These are phyloP conservation scores for Neurospora sp. DNA, from an alignment of 495 filamentous ascomycete genomes.

Conservation along the genomic window DNA sequence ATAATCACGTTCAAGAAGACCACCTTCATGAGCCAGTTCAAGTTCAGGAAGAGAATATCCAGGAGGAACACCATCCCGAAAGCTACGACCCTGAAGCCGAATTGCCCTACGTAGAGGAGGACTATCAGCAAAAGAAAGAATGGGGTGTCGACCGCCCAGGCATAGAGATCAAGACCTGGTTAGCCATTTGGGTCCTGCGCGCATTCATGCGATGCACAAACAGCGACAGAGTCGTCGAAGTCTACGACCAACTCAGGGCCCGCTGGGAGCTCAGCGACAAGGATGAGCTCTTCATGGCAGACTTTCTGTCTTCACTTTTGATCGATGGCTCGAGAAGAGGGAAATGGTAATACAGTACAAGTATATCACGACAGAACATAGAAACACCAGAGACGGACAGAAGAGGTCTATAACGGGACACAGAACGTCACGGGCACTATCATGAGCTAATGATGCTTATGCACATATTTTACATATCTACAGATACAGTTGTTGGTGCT, in stretches of 20 bases:
- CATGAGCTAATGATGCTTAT: background rate
- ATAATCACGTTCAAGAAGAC: background rate
- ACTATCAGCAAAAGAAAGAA: background rate
- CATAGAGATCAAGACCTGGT: slow-evolving; percentile 38
- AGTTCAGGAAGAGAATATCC: background rate
- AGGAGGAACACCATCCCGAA: background rate
- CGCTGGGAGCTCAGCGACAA: slow-evolving; percentile 24
- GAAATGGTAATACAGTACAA: background rate
- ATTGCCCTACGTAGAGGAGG: background rate
- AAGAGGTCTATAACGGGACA: background rate
- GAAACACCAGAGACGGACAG: background rate
- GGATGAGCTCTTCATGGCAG: slow-evolving; percentile 29
- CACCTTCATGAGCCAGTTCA: background rate
- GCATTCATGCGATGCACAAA: slow-evolving; percentile 36
- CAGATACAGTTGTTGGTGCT: background rate
- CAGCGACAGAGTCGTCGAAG: slow-evolving; percentile 24
- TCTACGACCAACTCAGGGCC: slow-evolving; percentile 29
- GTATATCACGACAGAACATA: background rate
- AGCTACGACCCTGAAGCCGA: background rate
- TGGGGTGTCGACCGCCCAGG: slow-evolving; percentile 10
- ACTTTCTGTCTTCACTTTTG: slow-evolving; percentile 15
- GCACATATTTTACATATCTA: background rate
- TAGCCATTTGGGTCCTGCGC: slow-evolving; percentile 36
- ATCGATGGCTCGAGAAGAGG: background rate
- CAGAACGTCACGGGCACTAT: background rate